phyloP scores from a whole-genome alignment of 306 rosid genomes.

The Cyamopsis tetragonoloba region DNA sequence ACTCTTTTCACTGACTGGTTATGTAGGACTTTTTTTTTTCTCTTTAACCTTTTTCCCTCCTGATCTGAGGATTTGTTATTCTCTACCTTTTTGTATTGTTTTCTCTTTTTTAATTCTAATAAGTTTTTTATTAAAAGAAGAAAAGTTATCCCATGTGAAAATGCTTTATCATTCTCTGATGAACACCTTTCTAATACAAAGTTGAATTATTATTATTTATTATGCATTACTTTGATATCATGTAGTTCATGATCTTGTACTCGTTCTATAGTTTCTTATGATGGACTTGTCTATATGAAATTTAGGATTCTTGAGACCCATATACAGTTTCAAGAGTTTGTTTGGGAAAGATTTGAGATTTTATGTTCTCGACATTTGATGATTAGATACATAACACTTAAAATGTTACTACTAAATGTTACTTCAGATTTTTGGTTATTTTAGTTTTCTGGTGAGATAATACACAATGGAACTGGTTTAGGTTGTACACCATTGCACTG shows the following conservation, averaged over 20 bases:
- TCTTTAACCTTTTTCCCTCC: background rate
- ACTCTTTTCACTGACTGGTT: background rate
- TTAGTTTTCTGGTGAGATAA: conserved; percentile 18
- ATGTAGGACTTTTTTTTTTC: background rate
- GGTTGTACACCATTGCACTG: conserved; percentile 98
- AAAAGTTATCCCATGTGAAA: background rate
- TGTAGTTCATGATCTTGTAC: conserved; percentile 8
- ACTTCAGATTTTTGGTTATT: conserved; percentile 15
- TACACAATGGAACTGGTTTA: conserved; percentile 30
- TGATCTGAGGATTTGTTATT: background rate
- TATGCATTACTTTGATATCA: conserved; percentile 4
- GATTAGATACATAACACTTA: background rate
- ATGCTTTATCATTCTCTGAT: background rate
- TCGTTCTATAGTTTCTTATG: conserved; percentile 14
- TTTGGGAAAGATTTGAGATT: background rate
- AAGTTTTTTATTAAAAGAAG: background rate
- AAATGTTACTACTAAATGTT: background rate
- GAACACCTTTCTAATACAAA: background rate
- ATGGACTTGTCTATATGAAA: conserved; percentile 17
- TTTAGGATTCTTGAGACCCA: conserved; percentile 6
- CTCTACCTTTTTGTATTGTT: background rate
- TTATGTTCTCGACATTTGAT: conserved; percentile 15
- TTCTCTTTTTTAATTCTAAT: background rate
- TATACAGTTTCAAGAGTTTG: background rate
- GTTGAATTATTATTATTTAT: conserved; percentile 10